Evolutionary conservation across 192 early-diverging fungal species (phyloP).

Genomic region (Coemansia sp.): DNA sequence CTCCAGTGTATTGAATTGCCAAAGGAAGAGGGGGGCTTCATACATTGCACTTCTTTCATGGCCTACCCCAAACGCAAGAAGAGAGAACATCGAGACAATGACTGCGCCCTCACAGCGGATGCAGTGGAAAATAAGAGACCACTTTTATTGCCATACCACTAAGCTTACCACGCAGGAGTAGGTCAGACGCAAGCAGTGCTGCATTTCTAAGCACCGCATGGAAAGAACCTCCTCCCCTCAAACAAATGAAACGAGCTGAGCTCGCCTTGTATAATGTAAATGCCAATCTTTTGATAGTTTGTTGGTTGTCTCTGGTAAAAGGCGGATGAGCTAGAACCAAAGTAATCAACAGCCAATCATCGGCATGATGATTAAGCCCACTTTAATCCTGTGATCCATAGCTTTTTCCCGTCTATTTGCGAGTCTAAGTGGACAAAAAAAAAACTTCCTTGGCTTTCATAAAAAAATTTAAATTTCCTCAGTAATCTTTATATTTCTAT

Average conservation of each 20-base stretch:
- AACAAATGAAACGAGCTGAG: too few relatives aligned
- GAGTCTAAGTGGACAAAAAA: not conserved
- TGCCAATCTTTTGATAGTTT: too few relatives aligned
- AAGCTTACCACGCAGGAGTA: too few relatives aligned
- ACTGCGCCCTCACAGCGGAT: not conserved
- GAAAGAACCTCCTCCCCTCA: too few relatives aligned
- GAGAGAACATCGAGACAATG: not conserved
- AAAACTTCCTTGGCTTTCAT: not conserved
- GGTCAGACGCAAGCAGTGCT: too few relatives aligned
- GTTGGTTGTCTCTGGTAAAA: too few relatives aligned
- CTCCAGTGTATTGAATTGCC: not conserved
- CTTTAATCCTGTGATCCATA: not conserved
- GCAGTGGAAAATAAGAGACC: not conserved
- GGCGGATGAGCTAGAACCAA: too few relatives aligned
- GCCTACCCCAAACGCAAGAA: not conserved
- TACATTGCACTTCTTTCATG: not conserved
- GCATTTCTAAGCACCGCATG: too few relatives aligned
- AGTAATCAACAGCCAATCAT: not conserved
- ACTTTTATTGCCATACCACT: not conserved
- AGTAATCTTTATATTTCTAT: not conserved
- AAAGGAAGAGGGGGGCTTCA: not conserved
- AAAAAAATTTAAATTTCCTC: not conserved
- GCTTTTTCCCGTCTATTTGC: not conserved
- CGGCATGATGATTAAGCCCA: not conserved
- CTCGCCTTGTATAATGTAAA: too few relatives aligned